A percentile compares a stretch with the other conserved stretches of the same genome.
Evolutionary conservation across 495 filamentous ascomycete species (phyloP).

Genomic region (Cercophora scortea): DNA sequence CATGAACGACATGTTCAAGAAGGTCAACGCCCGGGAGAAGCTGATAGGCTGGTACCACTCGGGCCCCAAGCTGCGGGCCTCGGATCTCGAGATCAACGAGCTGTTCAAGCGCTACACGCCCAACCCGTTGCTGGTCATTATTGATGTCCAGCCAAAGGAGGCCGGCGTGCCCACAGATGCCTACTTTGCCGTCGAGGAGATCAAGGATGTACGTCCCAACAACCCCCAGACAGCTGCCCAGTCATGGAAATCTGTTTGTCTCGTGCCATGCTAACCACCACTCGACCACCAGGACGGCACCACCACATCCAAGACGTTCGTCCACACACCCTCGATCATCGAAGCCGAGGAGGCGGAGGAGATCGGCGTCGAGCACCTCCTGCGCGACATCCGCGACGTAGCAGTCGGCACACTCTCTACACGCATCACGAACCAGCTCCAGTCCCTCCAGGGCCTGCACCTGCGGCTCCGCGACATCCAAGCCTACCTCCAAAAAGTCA

Average conservation of each 20-base stretch:
- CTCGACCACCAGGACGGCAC: slow-evolving; percentile 72
- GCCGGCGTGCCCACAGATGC: slow-evolving; percentile 97
- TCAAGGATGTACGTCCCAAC: slow-evolving; percentile 79
- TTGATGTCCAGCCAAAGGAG: slow-evolving; percentile 97
- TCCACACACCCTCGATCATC: slow-evolving; percentile 98
- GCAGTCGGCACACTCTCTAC: slow-evolving; percentile 98
- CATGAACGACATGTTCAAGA: slow-evolving; percentile 99
- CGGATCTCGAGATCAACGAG: slow-evolving; percentile 98
- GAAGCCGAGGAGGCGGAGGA: slow-evolving; percentile 98
- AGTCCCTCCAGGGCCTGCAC: slow-evolving; percentile 94
- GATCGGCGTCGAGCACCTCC: slow-evolving; percentile 95
- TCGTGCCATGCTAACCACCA: too few species aligned
- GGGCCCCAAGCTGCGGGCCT: slow-evolving; percentile 91
- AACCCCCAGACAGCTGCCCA: too few species aligned
- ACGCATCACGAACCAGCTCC: slow-evolving; percentile 93
- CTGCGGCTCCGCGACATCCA: slow-evolving; percentile 93
- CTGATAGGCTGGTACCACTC: slow-evolving; percentile 99
- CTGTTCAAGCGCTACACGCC: slow-evolving; percentile 98
- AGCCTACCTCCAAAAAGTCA: slow-evolving; percentile 90
- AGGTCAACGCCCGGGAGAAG: slow-evolving; percentile 98
- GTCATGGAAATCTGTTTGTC: too few species aligned
- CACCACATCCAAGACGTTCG: slow-evolving; percentile 93
- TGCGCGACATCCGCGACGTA: slow-evolving; percentile 96
- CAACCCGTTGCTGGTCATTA: slow-evolving; percentile 92
- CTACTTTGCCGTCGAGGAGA: slow-evolving; percentile 98